Evolutionary conservation across 495 filamentous ascomycete species (phyloP), one percentile per base, ranked within the genome.

Genomic region (Trichoderma asperelloides): DNA sequence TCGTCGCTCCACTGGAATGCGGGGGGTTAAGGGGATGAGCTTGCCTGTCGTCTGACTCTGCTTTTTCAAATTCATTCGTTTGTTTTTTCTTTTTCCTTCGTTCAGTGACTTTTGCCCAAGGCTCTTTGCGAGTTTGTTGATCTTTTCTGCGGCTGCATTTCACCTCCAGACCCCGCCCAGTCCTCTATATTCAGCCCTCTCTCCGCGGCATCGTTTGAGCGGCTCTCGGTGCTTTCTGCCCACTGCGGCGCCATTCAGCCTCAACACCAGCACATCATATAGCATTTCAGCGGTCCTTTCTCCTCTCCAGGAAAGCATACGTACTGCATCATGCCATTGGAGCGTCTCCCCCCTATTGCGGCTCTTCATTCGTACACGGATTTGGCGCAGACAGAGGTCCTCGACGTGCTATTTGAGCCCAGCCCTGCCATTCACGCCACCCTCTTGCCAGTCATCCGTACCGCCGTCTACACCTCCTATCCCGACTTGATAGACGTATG

Each of bases 321-420:
- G 23, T 25, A 13, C 9, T 28, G 55, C 55, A 63, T 47, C 64
- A 16, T 73, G 65, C 62, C 69, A 21, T 12, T 64, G 23, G 62
- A 67, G 66, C 68, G 51, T 37, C 83, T 90, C 41, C 87, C 88
- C 37, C 66, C 80, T n/a, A 77, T 83, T 65, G 72, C 77, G 28
- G 72, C 70, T 6, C 74, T 92, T 45, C 77, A 84, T 62, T 73
- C 81, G 18, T 89, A 45, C 65, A 76, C 89, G 15, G 80, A 84
- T 23, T 74, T 81, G 33, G 77, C 85, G 43, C 83, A 86, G 63
- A 81, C 84, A 62, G 76, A 82, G 21, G 81, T 91, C 63, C 88
- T 97, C 63, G 91, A 96, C 77, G 81, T 83, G 7, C 90, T 97
- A 63, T 98, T 97, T 78, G 94, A 98, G 72, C 89, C 94, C 16